A percentile compares a stretch with the other conserved stretches of the same genome.
These are phyloP conservation scores for Erythrophleum ivorense DNA, from an alignment of 331 rosid genomes.

Conservation along the genomic window DNA sequence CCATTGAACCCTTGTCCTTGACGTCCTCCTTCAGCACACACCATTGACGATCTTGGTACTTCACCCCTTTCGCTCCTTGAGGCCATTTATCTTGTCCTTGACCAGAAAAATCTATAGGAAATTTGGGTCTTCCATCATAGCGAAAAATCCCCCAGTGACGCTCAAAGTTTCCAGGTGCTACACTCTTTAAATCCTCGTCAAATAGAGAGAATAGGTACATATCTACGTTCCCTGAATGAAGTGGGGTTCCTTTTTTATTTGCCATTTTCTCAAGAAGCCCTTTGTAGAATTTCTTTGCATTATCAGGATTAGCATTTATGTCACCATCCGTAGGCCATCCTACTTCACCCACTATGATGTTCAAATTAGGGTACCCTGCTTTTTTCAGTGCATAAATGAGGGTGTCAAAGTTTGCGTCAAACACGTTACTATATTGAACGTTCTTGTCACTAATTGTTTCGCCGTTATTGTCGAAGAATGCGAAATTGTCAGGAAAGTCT, in stretches of 20 bases:
- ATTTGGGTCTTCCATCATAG: conserved; percentile 72
- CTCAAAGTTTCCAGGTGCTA: conserved; percentile 71
- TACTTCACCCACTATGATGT: conserved; percentile 69
- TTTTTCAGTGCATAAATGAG: conserved; percentile 60
- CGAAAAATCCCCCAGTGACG: conserved; percentile 94
- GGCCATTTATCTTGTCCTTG: conserved; percentile 51
- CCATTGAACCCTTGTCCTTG: background rate
- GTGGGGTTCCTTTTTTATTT: conserved; percentile 61
- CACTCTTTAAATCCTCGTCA: conserved; percentile 71
- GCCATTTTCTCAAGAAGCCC: conserved; percentile 66
- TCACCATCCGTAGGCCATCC: conserved; percentile 93
- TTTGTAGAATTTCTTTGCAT: conserved; percentile 64
- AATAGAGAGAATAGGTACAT: conserved; percentile 65
- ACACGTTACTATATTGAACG: conserved; percentile 53
- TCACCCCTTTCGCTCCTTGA: conserved; percentile 58
- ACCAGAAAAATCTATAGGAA: conserved; percentile 63
- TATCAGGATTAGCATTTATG: conserved; percentile 32
- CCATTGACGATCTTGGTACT: conserved; percentile 65
- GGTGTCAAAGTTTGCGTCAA: conserved; percentile 81
- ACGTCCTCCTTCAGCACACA: conserved; percentile 46
- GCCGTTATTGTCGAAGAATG: conserved; percentile 53
- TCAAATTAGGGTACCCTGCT: conserved; percentile 45
- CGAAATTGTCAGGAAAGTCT: conserved; percentile 58
- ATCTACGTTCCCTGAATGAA: conserved; percentile 36
- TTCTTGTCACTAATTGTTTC: conserved; percentile 49